A percentile compares a stretch with the other conserved stretches of the same genome.
phyloP scores from a whole-genome alignment of 2,329 filamentous ascomycete species.

The Exophiala xenobiotica region DNA sequence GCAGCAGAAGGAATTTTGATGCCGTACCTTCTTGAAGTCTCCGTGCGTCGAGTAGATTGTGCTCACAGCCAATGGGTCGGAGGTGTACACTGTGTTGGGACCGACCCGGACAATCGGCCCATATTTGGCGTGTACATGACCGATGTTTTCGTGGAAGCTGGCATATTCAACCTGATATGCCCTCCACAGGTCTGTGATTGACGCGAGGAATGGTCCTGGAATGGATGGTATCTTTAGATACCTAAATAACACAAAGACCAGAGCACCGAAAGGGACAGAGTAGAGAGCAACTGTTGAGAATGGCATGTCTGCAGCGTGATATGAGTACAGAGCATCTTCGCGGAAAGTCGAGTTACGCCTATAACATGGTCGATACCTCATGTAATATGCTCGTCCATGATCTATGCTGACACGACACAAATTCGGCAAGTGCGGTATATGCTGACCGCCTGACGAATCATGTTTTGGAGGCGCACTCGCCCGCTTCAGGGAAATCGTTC shows the following conservation, averaged over 20 bases:
- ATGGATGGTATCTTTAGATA: slow-evolving; percentile 12
- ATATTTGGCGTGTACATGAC: slow-evolving; percentile 14
- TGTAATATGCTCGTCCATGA: too few species aligned
- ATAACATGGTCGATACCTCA: too few species aligned
- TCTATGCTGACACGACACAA: too few species aligned
- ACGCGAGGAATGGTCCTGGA: slow-evolving; percentile 69
- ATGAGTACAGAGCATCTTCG: too few species aligned
- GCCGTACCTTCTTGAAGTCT: slow-evolving; percentile 14
- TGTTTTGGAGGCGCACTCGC: too few species aligned
- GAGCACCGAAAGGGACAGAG: not conserved
- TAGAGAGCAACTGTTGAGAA: slow-evolving; percentile 1
- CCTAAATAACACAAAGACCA: not conserved
- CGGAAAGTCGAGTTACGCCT: too few species aligned
- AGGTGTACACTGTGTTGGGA: slow-evolving; percentile 16
- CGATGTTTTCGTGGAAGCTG: slow-evolving; percentile 25
- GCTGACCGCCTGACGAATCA: too few species aligned
- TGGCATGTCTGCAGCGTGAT: too few species aligned
- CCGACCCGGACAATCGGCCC: slow-evolving; percentile 20
- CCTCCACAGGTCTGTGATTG: slow-evolving; percentile 70
- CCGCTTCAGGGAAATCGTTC: too few species aligned
- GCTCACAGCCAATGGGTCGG: slow-evolving; percentile 14
- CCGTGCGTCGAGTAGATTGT: slow-evolving; percentile 13
- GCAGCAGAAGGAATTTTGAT: too few species aligned
- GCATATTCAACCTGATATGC: slow-evolving; percentile 39
- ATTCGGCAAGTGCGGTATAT: too few species aligned